Evolutionary conservation across 495 filamentous ascomycete species (phyloP).

Genomic region (Letharia lupina): DNA sequence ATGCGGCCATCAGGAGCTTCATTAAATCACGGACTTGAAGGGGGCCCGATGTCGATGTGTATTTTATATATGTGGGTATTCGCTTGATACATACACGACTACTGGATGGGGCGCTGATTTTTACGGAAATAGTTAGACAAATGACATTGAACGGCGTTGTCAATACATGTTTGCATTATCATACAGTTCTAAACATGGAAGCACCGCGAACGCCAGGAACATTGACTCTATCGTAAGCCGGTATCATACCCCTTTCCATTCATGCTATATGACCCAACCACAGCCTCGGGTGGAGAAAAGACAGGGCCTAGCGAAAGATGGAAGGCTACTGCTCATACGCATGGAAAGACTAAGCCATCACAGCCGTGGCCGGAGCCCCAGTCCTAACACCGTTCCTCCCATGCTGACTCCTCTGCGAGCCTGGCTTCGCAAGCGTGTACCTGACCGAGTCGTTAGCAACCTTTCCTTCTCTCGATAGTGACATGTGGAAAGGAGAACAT

Average conservation of each 20-base stretch:
- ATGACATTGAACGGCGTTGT: not conserved
- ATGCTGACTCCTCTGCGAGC: constrained; percentile 21
- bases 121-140: not conserved
- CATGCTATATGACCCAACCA: not conserved
- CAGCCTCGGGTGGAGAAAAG: not conserved
- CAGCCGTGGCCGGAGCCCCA: constrained; percentile 16
- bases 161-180: not conserved
- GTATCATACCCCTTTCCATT: not conserved
- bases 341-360: constrained; percentile 18
- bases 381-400: constrained; percentile 16
- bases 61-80: not conserved
- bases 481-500: constrained; percentile 35
- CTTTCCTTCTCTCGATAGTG: not conserved
- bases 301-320: not conserved
- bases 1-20: constrained; percentile 9
- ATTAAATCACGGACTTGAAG: not conserved
- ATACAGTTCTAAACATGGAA: not conserved
- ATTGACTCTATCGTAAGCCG: not conserved
- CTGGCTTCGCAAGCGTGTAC: constrained; percentile 27
- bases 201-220: constrained; percentile 1
- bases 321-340: not conserved
- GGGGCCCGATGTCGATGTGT: not conserved
- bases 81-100: not conserved
- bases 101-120: not conserved
- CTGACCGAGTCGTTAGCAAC: constrained; percentile 8